phyloP scores from a whole-genome alignment of 495 filamentous ascomycete species.

The Neurospora intermedia region DNA sequence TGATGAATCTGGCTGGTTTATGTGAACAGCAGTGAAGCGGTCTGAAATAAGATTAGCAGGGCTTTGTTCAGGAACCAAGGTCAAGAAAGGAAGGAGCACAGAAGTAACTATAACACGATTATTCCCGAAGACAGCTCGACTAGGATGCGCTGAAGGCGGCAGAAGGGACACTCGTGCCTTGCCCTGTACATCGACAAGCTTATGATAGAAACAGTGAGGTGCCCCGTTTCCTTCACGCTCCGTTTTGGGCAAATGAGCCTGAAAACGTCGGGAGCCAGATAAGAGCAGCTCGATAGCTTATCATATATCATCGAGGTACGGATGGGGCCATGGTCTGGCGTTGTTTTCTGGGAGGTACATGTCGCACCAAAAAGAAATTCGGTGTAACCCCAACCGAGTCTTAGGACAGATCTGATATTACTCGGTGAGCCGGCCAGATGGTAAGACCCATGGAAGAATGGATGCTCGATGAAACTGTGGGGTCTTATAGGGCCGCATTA shows the following conservation, averaged over 20 bases:
- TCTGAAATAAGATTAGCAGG: neutral
- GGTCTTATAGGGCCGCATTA: neutral
- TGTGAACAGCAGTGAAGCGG: neutral
- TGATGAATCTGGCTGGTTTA: neutral
- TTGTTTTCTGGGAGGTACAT: neutral
- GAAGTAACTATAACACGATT: neutral
- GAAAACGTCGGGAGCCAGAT: neutral
- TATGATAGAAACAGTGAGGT: neutral
- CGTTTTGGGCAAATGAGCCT: neutral
- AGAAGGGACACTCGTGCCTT: too few species aligned
- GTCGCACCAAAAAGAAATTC: neutral
- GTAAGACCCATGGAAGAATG: neutral
- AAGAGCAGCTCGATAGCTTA: neutral
- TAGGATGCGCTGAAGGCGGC: neutral
- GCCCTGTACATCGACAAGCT: too few species aligned
- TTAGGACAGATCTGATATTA: neutral
- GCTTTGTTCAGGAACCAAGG: neutral
- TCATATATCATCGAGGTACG: neutral
- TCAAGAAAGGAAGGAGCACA: neutral
- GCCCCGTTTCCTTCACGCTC: neutral
- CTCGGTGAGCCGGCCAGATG: neutral
- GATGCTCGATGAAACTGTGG: neutral
- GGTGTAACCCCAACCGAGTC: neutral
- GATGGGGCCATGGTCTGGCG: neutral
- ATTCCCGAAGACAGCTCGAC: neutral